Conservation (phyloP, 352 stramenopile species). For the Pythium phragmiticola region DNA sequence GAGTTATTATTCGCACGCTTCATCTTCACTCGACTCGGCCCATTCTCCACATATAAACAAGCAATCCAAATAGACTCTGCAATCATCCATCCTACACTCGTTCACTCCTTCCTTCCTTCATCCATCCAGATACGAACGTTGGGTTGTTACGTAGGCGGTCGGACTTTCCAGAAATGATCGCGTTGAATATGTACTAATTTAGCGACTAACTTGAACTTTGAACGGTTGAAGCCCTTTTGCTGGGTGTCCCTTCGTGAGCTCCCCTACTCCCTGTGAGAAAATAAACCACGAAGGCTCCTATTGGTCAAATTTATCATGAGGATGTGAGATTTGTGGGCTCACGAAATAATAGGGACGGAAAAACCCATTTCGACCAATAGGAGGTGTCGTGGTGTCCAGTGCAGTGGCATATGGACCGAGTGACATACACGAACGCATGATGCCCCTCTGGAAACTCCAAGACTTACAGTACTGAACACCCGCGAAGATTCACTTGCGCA, state of each 20-base stretch:
- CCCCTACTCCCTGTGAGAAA: constrained; percentile 17
- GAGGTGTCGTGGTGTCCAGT: constrained; percentile 3
- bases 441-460: neutral
- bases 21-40: neutral
- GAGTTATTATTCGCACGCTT: constrained; percentile 12
- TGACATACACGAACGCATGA: constrained; percentile 15
- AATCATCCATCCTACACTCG: neutral
- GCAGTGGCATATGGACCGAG: constrained; percentile 20
- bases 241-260: constrained; percentile 15
- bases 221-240: constrained; percentile 14
- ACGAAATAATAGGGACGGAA: too few relatives aligned
- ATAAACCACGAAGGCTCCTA: neutral
- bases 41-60: neutral
- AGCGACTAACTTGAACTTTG: neutral
- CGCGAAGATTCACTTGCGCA: too few relatives aligned
- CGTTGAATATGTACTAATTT: constrained; percentile 3
- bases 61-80: neutral
- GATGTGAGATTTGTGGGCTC: neutral
- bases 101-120: neutral
- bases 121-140: neutral
- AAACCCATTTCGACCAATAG: constrained; percentile 7
- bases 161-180: neutral
- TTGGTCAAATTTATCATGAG: neutral
- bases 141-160: neutral
- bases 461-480: too few relatives aligned